Evolutionary conservation across 2,329 filamentous ascomycete genomes (phyloP).

Genomic region (Exserohilum rostratum): DNA sequence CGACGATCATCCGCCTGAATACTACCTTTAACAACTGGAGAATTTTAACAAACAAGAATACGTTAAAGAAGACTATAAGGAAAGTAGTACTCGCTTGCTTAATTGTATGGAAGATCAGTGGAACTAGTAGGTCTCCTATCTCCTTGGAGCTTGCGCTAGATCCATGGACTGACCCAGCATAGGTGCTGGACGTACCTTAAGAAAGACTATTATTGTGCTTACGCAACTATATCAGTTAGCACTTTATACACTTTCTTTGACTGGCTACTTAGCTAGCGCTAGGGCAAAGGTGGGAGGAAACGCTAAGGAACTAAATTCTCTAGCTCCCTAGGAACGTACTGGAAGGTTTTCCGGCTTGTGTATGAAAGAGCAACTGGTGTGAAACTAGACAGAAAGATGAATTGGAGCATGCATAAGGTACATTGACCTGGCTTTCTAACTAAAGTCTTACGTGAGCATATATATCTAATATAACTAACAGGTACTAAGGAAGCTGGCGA

Average conservation of each 20-base stretch:
- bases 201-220: slow-evolving; percentile 9
- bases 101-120: slow-evolving; percentile 26
- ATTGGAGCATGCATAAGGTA: slow-evolving; percentile 19
- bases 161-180: slow-evolving; percentile 11
- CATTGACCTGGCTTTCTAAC: neutral
- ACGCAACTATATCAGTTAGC: slow-evolving; percentile 12
- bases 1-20: slow-evolving; percentile 18
- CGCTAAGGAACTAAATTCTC: slow-evolving; percentile 16
- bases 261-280: slow-evolving; percentile 15
- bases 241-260: slow-evolving; percentile 25
- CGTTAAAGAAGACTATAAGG: slow-evolving; percentile 24
- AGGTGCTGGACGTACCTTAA: slow-evolving; percentile 20
- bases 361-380: slow-evolving; percentile 20
- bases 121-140: slow-evolving; percentile 22
- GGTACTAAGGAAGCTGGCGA: slow-evolving; percentile 23
- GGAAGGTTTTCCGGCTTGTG: slow-evolving; percentile 22
- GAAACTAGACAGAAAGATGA: slow-evolving; percentile 19
- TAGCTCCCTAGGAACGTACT: slow-evolving; percentile 21
- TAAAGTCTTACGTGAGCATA: neutral
- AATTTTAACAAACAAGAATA: slow-evolving; percentile 22
- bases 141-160: slow-evolving; percentile 9
- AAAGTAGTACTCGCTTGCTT: slow-evolving; percentile 23
- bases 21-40: slow-evolving; percentile 24
- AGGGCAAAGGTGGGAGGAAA: slow-evolving; percentile 17
- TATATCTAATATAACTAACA: slow-evolving; percentile 11